phyloP scores from a whole-genome alignment of 768 basidiomycete genomes.

The Pluteus cervinus region DNA sequence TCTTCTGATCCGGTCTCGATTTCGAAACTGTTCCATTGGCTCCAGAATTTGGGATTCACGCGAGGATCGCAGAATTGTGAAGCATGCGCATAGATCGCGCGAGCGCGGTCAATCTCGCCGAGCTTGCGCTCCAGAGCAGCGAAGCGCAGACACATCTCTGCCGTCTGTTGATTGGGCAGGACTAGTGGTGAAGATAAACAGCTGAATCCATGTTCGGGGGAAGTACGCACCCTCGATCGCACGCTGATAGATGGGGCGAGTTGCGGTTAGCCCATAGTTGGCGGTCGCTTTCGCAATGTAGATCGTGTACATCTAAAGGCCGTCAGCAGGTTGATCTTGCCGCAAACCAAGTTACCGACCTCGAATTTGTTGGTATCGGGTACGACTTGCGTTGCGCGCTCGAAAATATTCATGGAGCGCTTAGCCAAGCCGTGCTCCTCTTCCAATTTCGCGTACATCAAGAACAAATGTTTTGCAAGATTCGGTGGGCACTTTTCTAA shows the following conservation, averaged over 20 bases:
- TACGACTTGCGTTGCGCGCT: slow-evolving; percentile 84
- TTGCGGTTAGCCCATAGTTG: slow-evolving; percentile 94
- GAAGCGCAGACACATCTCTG: slow-evolving; percentile 96
- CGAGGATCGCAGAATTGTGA: slow-evolving; percentile 99
- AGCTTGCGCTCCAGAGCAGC: slow-evolving; percentile 95
- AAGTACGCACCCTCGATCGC: slow-evolving; percentile 64
- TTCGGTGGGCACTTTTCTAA: slow-evolving; percentile 94
- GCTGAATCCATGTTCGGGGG: background rate
- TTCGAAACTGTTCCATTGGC: slow-evolving; percentile 96
- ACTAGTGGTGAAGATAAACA: slow-evolving; percentile 24
- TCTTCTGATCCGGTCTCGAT: slow-evolving; percentile 99
- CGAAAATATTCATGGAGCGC: slow-evolving; percentile 92
- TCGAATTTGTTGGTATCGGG: slow-evolving; percentile 92
- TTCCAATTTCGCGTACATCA: slow-evolving; percentile 95
- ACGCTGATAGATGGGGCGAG: slow-evolving; percentile 92
- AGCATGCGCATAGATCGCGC: slow-evolving; percentile 95
- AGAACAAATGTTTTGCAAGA: slow-evolving; percentile 89
- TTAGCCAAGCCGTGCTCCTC: slow-evolving; percentile 95
- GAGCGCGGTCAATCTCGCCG: slow-evolving; percentile 96
- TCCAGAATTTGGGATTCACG: slow-evolving; percentile 88
- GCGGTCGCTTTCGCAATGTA: slow-evolving; percentile 97
- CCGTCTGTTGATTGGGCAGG: slow-evolving; percentile 89
- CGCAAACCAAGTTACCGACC: slow-evolving; percentile 36
- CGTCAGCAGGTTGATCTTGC: background rate
- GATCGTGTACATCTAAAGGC: slow-evolving; percentile 81